Conservation (phyloP, 2,329 filamentous ascomycete genomes). For the Byssoonygena ceratinophila region DNA sequence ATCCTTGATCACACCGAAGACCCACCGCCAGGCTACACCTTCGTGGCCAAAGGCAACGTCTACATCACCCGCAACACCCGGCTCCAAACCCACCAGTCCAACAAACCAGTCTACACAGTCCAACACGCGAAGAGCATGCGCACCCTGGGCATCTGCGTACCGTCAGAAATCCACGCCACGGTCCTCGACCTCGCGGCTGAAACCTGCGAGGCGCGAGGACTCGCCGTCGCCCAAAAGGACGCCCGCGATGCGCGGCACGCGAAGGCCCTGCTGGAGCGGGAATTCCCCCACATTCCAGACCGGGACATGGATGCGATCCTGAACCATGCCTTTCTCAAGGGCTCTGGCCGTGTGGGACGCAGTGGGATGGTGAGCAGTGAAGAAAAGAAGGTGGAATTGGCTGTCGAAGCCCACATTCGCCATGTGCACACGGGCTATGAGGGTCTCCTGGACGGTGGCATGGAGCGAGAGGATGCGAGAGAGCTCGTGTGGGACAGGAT, state of each 20-base stretch:
- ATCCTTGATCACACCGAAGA: constrained; percentile 24
- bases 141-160: constrained; percentile 37
- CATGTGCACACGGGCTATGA: constrained; percentile 36
- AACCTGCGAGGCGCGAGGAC: constrained; percentile 34
- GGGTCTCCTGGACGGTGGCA: constrained; percentile 22
- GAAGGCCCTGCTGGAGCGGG: constrained; percentile 21
- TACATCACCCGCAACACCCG: constrained; percentile 38
- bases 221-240: constrained; percentile 31
- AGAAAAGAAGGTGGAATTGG: constrained; percentile 28
- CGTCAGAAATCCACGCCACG: constrained; percentile 28
- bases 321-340: constrained; percentile 33
- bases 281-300: constrained; percentile 33
- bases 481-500: constrained; percentile 25
- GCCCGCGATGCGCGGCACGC: constrained; percentile 23
- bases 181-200: constrained; percentile 32
- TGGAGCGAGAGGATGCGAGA: constrained; percentile 24
- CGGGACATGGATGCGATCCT: constrained; percentile 26
- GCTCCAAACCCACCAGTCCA: constrained; percentile 26
- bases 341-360: constrained; percentile 35
- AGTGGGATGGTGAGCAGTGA: constrained; percentile 24
- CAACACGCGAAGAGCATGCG: constrained; percentile 23
- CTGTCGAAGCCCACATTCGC: constrained; percentile 37
- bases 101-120: constrained; percentile 28
- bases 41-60: constrained; percentile 35
- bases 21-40: constrained; percentile 28